Conservation (phyloP, 2,329 filamentous ascomycete genomes). For the Pseudopithomyces maydicus region DNA sequence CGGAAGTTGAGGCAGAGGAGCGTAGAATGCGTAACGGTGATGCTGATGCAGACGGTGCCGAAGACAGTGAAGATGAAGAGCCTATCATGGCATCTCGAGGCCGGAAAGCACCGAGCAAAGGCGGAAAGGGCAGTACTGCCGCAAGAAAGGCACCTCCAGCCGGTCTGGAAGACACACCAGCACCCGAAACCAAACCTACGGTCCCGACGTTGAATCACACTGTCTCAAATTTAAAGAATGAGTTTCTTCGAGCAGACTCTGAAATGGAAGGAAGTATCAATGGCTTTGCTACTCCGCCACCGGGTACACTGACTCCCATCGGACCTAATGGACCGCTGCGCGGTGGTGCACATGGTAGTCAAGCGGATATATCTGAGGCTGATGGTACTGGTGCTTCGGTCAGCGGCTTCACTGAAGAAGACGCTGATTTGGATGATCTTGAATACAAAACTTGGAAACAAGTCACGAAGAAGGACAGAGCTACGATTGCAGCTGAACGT, state of each 20-base stretch:
- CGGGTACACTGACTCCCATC: conserved; percentile 76
- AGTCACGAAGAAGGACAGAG: conserved; percentile 94
- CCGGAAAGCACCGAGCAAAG: conserved; percentile 80
- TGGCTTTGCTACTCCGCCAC: conserved; percentile 82
- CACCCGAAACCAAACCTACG: conserved; percentile 73
- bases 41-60: conserved; percentile 77
- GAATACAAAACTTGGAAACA: conserved; percentile 99
- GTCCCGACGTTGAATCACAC: conserved; percentile 61
- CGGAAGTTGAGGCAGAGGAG: conserved; percentile 78
- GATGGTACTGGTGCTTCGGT: conserved; percentile 73
- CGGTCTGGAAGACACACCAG: conserved; percentile 79
- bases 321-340: conserved; percentile 70
- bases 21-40: conserved; percentile 83
- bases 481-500: conserved; percentile 81
- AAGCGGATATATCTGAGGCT: conserved; percentile 84
- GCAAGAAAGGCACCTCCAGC: conserved; percentile 75
- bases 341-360: conserved; percentile 65
- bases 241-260: conserved; percentile 68
- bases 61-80: conserved; percentile 90
- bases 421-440: conserved; percentile 81
- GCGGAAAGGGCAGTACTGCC: conserved; percentile 67
- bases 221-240: conserved; percentile 57
- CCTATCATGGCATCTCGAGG: conserved; percentile 98
- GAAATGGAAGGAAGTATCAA: conserved; percentile 82
- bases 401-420: conserved; percentile 73